Evolutionary conservation across 2,329 filamentous ascomycete genomes (phyloP).

Genomic region (Beauveria sp.): DNA sequence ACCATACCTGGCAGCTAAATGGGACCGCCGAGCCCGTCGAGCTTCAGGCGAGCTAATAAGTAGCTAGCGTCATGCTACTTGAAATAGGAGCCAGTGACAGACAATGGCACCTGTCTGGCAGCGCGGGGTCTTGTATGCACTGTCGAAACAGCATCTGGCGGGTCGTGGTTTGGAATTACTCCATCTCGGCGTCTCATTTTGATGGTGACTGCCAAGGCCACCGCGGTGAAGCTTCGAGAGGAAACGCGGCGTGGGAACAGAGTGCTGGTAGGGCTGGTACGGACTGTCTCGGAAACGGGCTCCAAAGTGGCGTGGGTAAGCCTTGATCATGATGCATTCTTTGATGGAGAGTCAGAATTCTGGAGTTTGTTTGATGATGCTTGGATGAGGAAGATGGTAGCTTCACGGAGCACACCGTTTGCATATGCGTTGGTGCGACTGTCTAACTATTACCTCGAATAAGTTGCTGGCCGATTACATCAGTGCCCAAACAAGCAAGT

Average conservation of each 20-base stretch:
- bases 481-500: neutral
- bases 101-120: neutral
- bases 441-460: no score
- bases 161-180: constrained; percentile 6
- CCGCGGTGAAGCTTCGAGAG: neutral
- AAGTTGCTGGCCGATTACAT: neutral
- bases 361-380: neutral
- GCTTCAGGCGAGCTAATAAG: neutral
- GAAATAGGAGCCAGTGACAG: neutral
- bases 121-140: neutral
- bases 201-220: neutral
- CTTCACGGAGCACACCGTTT: neutral
- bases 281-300: neutral
- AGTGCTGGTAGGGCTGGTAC: neutral
- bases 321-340: neutral
- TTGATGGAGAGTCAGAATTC: neutral
- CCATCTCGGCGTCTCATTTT: neutral
- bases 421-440: neutral
- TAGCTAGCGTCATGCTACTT: neutral
- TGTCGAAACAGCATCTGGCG: constrained; percentile 4
- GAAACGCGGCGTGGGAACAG: neutral
- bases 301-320: neutral
- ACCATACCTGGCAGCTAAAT: neutral
- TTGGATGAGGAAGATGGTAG: neutral
- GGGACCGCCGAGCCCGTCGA: neutral